Conservation (phyloP, 2,329 filamentous ascomycete species). For the Colletotrichum sp. region DNA sequence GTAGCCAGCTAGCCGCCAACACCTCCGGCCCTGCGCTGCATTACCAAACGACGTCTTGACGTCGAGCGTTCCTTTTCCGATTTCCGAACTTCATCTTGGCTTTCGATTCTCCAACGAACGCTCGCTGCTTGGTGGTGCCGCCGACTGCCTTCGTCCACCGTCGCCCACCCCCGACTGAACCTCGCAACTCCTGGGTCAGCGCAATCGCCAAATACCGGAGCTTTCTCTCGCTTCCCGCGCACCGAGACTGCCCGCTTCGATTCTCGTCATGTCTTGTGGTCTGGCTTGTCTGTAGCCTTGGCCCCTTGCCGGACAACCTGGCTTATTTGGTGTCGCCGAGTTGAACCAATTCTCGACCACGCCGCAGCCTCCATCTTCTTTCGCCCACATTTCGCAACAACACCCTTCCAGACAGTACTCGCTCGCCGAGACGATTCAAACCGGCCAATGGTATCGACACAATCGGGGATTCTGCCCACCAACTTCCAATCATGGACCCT, state of each 20-base stretch:
- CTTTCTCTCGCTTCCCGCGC: slow-evolving; percentile 1
- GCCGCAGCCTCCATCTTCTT: neutral
- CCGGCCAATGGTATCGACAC: slow-evolving; percentile 36
- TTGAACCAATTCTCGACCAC: slow-evolving; percentile 4
- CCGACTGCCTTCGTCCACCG: neutral
- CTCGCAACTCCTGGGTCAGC: neutral
- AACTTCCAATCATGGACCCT: slow-evolving; percentile 48
- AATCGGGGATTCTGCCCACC: slow-evolving; percentile 31
- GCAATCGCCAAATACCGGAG: neutral
- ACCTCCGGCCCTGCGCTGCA: neutral
- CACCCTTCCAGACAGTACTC: neutral
- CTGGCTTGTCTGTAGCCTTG: slow-evolving; percentile 51
- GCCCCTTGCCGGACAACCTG: slow-evolving; percentile 47
- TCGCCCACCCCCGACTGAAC: neutral
- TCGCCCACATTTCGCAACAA: neutral
- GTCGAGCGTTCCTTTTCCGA: neutral
- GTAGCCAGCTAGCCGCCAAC: neutral
- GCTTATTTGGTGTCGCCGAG: slow-evolving; percentile 3
- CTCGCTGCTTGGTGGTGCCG: neutral
- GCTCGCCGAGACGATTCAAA: slow-evolving; percentile 13
- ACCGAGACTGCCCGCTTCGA: neutral
- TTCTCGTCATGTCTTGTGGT: slow-evolving; percentile 50
- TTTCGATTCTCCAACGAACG: neutral
- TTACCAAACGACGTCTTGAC: neutral
- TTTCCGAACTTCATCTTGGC: neutral